Evolutionary conservation across 129 eudicot species (phyloP), one percentile per base, ranked within the genome.

Genomic region (Pseudognaphalium luteoalbum): DNA sequence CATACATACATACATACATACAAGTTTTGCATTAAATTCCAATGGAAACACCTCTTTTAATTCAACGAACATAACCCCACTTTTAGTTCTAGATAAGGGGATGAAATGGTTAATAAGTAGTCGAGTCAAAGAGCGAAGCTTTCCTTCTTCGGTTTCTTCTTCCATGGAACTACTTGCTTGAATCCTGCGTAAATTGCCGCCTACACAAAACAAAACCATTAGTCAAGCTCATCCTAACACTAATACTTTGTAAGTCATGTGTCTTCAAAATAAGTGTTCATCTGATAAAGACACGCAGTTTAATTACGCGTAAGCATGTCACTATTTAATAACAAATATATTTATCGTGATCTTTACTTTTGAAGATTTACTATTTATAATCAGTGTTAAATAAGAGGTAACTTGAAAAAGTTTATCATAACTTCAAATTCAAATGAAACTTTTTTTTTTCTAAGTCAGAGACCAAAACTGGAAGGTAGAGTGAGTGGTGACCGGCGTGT

Each of bases 141-240:
- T 76, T 78, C 84, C 79, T 80, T 83, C 88, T 82, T 85, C 7
- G 75, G 44, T 52, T 81, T 89, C 61, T 75, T 81, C 84, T 82
- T 92, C 96, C 97, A 86, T 37, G 92, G 96, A n/a, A 89, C 85
- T 0, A 85, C 96, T 29, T 92, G 92, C 89, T 84, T 92, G 14
- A 92, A 80, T 68, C 93, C 93, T 73, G 82, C 83, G 42, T 81
- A 92, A 17, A 92, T 73, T 4, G 89, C 41, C 33, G 87, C 84
- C 96, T 89, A 86, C 59, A 80, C 4, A 67, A 75, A 32, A 70
- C 11, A 66, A 50, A 56, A 42, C 66, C 69, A 75, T 75, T 22
- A 75, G 54, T 75, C n/a, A 62, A 44, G 52, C 52, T 44, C 12
- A 44, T 17, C 52, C 17, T 12, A 3, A 47, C 14, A 14, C 5